These are phyloP conservation scores for Rhodotorula toruloides DNA, from an alignment of 768 basidiomycete species.

Conservation along the genomic window DNA sequence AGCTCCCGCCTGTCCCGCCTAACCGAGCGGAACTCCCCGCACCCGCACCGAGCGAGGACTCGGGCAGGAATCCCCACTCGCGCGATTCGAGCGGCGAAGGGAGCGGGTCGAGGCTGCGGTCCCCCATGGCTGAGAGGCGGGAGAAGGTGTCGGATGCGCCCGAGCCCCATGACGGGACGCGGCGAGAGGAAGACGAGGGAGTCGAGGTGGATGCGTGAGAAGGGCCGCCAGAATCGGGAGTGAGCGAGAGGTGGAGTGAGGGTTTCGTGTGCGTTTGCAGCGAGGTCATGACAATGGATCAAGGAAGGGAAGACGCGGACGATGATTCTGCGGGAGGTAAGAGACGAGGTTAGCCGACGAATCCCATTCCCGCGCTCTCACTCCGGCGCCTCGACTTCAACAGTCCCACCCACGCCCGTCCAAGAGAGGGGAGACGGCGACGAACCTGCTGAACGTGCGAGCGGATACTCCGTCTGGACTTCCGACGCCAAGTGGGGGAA, in stretches of 20 bases:
- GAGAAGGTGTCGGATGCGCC: conserved; percentile 11
- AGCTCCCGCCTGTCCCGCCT: background rate
- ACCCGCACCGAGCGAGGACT: background rate
- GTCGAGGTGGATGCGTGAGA: background rate
- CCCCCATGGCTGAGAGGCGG: background rate
- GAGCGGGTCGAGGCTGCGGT: conserved; percentile 19
- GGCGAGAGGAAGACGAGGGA: background rate
- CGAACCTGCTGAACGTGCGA: no score
- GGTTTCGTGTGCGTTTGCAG: no score
- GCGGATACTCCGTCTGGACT: no score
- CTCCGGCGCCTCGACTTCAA: no score
- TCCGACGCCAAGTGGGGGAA: no score
- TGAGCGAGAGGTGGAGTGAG: conserved; percentile 10
- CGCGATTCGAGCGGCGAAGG: background rate
- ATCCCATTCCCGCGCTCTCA: no score
- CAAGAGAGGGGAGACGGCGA: no score
- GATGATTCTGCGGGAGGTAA: no score
- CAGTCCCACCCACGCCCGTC: no score
- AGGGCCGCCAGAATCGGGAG: background rate
- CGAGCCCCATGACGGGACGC: conserved; percentile 31
- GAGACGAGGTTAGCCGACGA: no score
- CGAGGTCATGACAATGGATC: no score
- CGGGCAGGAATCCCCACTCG: conserved; percentile 29
- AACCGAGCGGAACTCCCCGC: background rate
- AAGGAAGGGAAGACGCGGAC: no score